Evolutionary conservation across 2,329 filamentous ascomycete species (phyloP).

Genomic region (Juglanconis sp.): DNA sequence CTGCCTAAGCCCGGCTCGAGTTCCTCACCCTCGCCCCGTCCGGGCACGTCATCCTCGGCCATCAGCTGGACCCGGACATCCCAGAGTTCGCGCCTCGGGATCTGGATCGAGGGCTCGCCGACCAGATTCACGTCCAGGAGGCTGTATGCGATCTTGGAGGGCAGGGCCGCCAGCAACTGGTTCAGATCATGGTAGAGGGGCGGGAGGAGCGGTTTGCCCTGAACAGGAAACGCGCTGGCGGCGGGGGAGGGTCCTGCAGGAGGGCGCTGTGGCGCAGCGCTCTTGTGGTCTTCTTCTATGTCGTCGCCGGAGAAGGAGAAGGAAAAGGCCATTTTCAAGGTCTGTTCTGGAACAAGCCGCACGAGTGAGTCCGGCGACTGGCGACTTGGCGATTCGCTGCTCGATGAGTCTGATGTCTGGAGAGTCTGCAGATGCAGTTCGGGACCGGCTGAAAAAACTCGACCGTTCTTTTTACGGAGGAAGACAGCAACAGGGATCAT

Average conservation of each 20-base stretch:
- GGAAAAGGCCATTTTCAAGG: constrained; percentile 45
- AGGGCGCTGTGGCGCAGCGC: constrained; percentile 1
- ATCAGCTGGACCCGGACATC: constrained; percentile 79
- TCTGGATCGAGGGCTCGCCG: constrained; percentile 46
- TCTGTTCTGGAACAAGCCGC: not conserved
- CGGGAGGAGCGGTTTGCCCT: constrained; percentile 57
- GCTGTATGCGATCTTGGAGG: constrained; percentile 71
- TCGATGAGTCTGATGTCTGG: no score
- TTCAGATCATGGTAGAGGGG: constrained; percentile 49
- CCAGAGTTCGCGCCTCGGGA: constrained; percentile 76
- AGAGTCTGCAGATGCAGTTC: no score
- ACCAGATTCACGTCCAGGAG: constrained; percentile 60
- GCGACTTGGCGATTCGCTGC: no score
- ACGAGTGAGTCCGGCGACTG: not conserved
- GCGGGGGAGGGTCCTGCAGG: constrained; percentile 22
- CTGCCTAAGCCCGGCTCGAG: constrained; percentile 53
- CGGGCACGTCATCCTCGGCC: constrained; percentile 59
- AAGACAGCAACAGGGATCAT: no score
- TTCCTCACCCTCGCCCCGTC: constrained; percentile 32
- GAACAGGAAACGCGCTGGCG: constrained; percentile 57
- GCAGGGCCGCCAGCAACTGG: constrained; percentile 55
- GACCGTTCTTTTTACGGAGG: no score
- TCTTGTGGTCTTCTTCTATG: constrained; percentile 51
- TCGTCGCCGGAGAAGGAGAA: constrained; percentile 64
- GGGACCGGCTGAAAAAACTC: no score